Conservation (phyloP, 768 basidiomycete species). For the Pleurotus ostreatus region DNA sequence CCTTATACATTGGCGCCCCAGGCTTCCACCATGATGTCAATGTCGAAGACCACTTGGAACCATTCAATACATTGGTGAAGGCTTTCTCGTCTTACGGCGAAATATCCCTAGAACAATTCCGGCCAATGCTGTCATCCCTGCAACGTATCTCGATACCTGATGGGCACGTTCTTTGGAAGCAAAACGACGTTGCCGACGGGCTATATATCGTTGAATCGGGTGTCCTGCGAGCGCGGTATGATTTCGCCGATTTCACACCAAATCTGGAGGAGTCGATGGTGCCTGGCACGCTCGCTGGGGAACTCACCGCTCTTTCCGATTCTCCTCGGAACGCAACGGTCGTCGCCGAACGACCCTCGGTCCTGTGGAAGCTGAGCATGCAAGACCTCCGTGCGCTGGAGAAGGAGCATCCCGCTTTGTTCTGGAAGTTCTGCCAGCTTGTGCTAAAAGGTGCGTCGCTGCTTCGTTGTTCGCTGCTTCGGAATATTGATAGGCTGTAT, state of each 20-base stretch:
- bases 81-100: slow-evolving; percentile 75
- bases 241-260: slow-evolving; percentile 65
- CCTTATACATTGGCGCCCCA: slow-evolving; percentile 10
- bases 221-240: slow-evolving; percentile 78
- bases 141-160: slow-evolving; percentile 52
- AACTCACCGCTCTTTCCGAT: slow-evolving; percentile 79
- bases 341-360: slow-evolving; percentile 70
- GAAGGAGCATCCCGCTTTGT: slow-evolving; percentile 60
- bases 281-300: slow-evolving; percentile 88
- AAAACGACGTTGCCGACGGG: slow-evolving; percentile 74
- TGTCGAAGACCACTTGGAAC: slow-evolving; percentile 42
- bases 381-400: slow-evolving; percentile 61
- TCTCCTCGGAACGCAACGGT: slow-evolving; percentile 83
- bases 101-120: slow-evolving; percentile 52
- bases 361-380: slow-evolving; percentile 76
- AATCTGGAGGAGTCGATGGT: slow-evolving; percentile 89
- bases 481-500: slow-evolving; percentile 23
- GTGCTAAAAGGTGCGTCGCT: slow-evolving; percentile 63
- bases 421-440: slow-evolving; percentile 60
- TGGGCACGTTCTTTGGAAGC: slow-evolving; percentile 68
- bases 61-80: slow-evolving; percentile 69
- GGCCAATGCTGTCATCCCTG: slow-evolving; percentile 68
- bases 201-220: slow-evolving; percentile 89
- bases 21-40: slow-evolving; percentile 28
- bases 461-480: slow-evolving; percentile 37